Evolutionary conservation across 352 stramenopile genomes (phyloP), one percentile per base, ranked within the genome.

Genomic region (Phytopythium kandeliae): DNA sequence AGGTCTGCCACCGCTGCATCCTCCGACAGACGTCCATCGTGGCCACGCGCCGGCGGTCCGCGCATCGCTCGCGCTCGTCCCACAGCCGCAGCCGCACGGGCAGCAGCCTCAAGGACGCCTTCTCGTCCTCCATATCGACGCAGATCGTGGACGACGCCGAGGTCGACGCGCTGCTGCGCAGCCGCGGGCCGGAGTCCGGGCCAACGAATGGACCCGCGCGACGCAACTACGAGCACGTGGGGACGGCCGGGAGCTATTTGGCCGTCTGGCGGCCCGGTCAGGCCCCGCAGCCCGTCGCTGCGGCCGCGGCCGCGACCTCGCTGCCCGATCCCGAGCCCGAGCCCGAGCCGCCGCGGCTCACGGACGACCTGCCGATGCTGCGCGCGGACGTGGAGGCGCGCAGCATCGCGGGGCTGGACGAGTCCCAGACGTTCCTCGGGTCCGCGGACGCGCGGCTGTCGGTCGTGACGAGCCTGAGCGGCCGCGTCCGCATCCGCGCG

Each of bases 1-100:
- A 88, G 52, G 74, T 88, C 0, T 88, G 77, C 44, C 65, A 69
- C 1, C 67, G 67, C 0, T 88, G 77, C 48, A 58, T 87, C 28
- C 71, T 85, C 19, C 70, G 65, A 33, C 34, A 44, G 47, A 44
- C 47, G 31, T 17, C 44, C 13, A 53, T 53, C 13, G 19, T 53
- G 2, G 47, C 34, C 11, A 34, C 24, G 33, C 22, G 31, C 0
- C 46, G 11, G 42, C 25, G 11, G 13, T 12, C 25, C 24, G 31
- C n/a, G 11, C 8, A 10, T 17, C 44, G 16, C 44, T n/a, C n/a
- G n/a, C n/a, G n/a, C n/a, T n/a, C n/a, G n/a, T n/a, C n/a, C n/a
- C n/a, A n/a, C n/a, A n/a, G n/a, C n/a, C n/a, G n/a, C n/a, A n/a
- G n/a, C n/a, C n/a, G n/a, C n/a, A 22, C 30, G 13, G 4, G 15